phyloP scores from a whole-genome alignment of 306 rosid genomes.

The Senna tora region DNA sequence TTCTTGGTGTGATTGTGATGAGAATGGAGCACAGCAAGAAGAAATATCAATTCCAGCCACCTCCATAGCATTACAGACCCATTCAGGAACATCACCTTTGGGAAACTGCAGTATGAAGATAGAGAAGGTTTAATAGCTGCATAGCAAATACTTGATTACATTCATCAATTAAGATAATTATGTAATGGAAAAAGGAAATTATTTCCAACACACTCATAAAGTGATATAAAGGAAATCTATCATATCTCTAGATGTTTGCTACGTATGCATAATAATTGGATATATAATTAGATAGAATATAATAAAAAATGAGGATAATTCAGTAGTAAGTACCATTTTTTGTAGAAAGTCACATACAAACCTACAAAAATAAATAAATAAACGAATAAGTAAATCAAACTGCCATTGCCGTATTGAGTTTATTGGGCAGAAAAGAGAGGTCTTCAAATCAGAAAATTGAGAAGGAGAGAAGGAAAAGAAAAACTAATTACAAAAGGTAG shows the following conservation, averaged over 20 bases:
- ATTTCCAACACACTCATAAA: neutral
- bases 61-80: conserved; percentile 98
- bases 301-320: conserved; percentile 9
- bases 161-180: conserved; percentile 6
- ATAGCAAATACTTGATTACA: conserved; percentile 10
- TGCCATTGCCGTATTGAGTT: conserved; percentile 34
- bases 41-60: conserved; percentile 94
- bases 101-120: conserved; percentile 67
- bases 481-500: conserved; percentile 32
- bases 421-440: conserved; percentile 6
- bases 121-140: conserved; percentile 4
- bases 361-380: conserved; percentile 54
- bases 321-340: conserved; percentile 62
- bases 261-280: neutral
- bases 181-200: neutral
- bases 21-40: conserved; percentile 65
- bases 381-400: neutral
- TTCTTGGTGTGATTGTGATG: conserved; percentile 40
- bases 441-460: conserved; percentile 23
- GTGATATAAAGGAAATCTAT: neutral
- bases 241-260: neutral
- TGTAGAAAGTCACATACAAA: conserved; percentile 80
- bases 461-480: conserved; percentile 5
- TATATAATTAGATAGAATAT: conserved; percentile 3
- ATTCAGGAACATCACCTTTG: conserved; percentile 81